Evolutionary conservation across 2,329 filamentous ascomycete genomes (phyloP).

Genomic region (Colletotrichum chrysophilum): DNA sequence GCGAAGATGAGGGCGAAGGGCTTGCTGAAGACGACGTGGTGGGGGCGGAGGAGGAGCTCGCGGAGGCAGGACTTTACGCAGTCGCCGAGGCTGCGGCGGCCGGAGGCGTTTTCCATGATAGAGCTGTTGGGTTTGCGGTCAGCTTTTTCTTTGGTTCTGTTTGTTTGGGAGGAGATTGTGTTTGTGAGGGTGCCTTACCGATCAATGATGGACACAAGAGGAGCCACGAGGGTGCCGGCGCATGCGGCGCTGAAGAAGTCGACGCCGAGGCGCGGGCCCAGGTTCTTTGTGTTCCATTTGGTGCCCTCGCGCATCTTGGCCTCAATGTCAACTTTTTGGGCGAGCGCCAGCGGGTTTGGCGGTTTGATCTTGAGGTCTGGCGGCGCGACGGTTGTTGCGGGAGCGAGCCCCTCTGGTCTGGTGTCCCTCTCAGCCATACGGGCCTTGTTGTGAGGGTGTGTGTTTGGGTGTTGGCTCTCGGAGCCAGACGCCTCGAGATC

Average conservation of each 20-base stretch:
- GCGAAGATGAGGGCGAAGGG: slow-evolving; percentile 73
- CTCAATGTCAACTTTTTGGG: slow-evolving; percentile 24
- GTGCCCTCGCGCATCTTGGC: slow-evolving; percentile 5
- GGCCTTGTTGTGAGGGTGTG: neutral
- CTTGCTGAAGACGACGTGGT: slow-evolving; percentile 64
- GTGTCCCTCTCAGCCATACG: slow-evolving; percentile 17
- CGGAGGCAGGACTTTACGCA: slow-evolving; percentile 66
- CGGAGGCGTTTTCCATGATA: slow-evolving; percentile 84
- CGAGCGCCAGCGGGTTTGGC: slow-evolving; percentile 39
- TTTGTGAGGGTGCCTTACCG: slow-evolving; percentile 54
- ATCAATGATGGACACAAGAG: slow-evolving; percentile 87
- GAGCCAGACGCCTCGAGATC: neutral
- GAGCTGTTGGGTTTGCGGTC: slow-evolving; percentile 50
- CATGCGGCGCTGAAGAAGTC: slow-evolving; percentile 73
- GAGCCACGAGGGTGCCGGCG: slow-evolving; percentile 79
- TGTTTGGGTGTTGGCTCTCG: neutral
- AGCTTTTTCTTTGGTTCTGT: neutral
- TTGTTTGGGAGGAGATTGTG: neutral
- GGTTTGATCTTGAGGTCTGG: slow-evolving; percentile 18
- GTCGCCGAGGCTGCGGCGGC: slow-evolving; percentile 61
- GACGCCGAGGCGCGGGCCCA: slow-evolving; percentile 69
- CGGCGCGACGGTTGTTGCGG: neutral
- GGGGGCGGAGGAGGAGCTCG: slow-evolving; percentile 64
- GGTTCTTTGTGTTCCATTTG: slow-evolving; percentile 77
- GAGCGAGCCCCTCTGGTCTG: slow-evolving; percentile 16